Conservation (phyloP, 2,329 filamentous ascomycete species). For the Tothia fuscella region DNA sequence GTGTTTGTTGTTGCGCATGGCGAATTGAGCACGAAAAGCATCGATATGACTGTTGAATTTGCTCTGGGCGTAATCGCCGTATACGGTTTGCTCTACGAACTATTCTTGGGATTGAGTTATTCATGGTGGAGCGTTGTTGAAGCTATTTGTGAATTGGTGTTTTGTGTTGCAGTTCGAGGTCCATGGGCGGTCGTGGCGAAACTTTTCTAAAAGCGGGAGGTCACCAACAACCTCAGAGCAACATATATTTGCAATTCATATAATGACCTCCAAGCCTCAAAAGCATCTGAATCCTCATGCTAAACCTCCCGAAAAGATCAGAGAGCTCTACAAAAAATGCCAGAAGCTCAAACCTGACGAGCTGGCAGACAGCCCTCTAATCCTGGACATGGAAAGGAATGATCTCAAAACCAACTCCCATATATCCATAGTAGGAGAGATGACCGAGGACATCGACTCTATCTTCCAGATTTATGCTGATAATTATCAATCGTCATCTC, state of each 20-base stretch:
- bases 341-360: slow-evolving; percentile 45
- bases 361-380: slow-evolving; percentile 33
- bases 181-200: background rate
- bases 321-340: slow-evolving; percentile 62
- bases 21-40: slow-evolving; percentile 40
- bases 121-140: background rate
- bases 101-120: slow-evolving; percentile 7
- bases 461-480: no score
- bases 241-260: background rate
- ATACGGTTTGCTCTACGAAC: background rate
- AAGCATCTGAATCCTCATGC: slow-evolving; percentile 58
- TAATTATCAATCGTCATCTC: no score
- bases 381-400: slow-evolving; percentile 30
- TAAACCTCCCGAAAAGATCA: slow-evolving; percentile 59
- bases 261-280: slow-evolving; percentile 1
- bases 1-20: slow-evolving; percentile 25
- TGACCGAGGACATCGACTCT: no score
- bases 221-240: background rate
- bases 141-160: background rate
- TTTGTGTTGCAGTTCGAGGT: background rate
- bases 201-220: slow-evolving; percentile 1
- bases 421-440: no score
- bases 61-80: background rate
- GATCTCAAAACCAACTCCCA: no score
- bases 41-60: slow-evolving; percentile 14